Base-by-base conservation (phyloP, 257 asterid species). In the Eustoma russellianum region DNA sequence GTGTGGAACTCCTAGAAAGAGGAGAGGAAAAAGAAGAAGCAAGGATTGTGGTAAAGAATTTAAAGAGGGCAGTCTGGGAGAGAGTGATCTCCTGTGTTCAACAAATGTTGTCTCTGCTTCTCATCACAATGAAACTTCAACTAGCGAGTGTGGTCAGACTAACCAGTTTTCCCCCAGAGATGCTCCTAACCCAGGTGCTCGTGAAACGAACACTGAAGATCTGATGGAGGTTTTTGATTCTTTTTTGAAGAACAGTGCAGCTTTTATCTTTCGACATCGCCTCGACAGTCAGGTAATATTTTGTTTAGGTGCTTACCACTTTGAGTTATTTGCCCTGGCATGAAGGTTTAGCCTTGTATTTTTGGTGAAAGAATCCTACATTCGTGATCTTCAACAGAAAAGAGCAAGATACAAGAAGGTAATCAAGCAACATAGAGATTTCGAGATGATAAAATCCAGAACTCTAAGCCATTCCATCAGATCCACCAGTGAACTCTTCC, bases 231-330 rank as follows among this genome's bases (percentile, higher is more conserved):
- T 87, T 56, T 87, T 78, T 63, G 41, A 69, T 56, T 74, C 82
- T 13, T 65, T 87, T 52, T 80, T 87, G 2, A 70, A 54, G 70
- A 77, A 85, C 8, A 87, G 77, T 45, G 75, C 80, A 5, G 95
- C 94, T 2, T 54, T 71, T 8, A 95, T 82, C 62, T 87, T 91
- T 60, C 77, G 77, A 69, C 95, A 87, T 70, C 85, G 93, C 44
- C 85, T 91, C 82, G 98, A 91, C 68, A 74, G 96, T 67, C 98
- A 88, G 97, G 93, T 82, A 74, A 60, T 15, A 12, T 12, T 53
- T 17, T 9, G n/a, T 7, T 28, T 15, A 34, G 50, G 17, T 43
- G 46, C 43, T 33, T 19, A 46, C 47, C 14, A 34, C 16, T 38
- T 64, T n/a, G n/a, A 30, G 28, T 17, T 16, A 2, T 17, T n/a